These are phyloP conservation scores for Suillus plorans DNA, from an alignment of 768 basidiomycete genomes.

Conservation along the genomic window DNA sequence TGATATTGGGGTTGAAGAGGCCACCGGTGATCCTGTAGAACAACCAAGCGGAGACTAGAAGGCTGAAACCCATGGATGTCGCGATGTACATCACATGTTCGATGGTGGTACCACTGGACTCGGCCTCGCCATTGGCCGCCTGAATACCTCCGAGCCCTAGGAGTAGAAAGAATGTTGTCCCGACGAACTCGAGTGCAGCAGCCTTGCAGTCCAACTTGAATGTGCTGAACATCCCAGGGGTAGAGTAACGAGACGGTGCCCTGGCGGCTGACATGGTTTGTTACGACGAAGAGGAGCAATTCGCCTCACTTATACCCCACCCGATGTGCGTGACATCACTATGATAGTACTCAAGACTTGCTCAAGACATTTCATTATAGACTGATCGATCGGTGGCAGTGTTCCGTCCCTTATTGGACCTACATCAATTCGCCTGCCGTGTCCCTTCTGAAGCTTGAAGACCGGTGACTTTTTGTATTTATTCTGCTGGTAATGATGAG, in stretches of 20 bases:
- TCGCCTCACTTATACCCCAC: not conserved
- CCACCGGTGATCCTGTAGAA: conserved; percentile 67
- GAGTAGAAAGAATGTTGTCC: conserved; percentile 63
- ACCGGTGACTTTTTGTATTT: conserved; percentile 20
- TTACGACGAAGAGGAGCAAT: not conserved
- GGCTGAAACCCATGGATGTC: conserved; percentile 57
- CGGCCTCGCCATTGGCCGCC: conserved; percentile 43
- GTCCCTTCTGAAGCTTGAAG: conserved; percentile 16
- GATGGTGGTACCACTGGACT: conserved; percentile 31
- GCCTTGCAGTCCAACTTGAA: conserved; percentile 44
- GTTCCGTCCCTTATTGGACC: conserved; percentile 25
- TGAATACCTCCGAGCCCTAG: conserved; percentile 67
- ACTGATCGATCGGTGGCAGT: conserved; percentile 1
- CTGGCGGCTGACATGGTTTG: not conserved
- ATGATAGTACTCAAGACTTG: not conserved
- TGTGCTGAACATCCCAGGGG: conserved; percentile 20
- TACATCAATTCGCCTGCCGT: conserved; percentile 19
- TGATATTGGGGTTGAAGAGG: conserved; percentile 66
- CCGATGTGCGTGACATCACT: not conserved
- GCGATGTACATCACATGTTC: conserved; percentile 56
- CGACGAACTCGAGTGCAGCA: conserved; percentile 56
- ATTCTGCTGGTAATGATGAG: conserved; percentile 20
- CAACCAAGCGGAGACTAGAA: conserved; percentile 64
- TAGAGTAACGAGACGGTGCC: conserved; percentile 10
- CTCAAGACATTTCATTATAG: not conserved